Evolutionary conservation across 2,329 filamentous ascomycete species (phyloP).

Genomic region (Scortechinia acanthostroma): DNA sequence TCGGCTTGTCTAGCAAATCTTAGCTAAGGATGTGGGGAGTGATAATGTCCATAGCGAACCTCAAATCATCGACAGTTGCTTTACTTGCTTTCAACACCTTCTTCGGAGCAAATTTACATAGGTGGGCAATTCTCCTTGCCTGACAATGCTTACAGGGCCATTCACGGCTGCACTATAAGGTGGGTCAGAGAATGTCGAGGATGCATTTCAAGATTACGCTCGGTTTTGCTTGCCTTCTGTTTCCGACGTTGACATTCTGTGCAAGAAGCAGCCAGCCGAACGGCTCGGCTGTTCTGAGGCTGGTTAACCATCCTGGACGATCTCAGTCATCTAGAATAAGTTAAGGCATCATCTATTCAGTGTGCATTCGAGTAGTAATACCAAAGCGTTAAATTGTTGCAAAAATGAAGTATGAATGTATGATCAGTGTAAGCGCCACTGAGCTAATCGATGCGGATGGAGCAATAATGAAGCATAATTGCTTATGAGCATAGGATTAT

Average conservation of each 20-base stretch:
- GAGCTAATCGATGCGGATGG: no score
- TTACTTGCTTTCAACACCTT: background rate
- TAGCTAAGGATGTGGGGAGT: no score
- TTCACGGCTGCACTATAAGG: slow-evolving; percentile 32
- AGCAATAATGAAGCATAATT: no score
- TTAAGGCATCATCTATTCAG: no score
- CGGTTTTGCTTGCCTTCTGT: slow-evolving; percentile 28
- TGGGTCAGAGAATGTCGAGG: background rate
- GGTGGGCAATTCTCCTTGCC: slow-evolving; percentile 33
- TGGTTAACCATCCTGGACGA: slow-evolving; percentile 9
- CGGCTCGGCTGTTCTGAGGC: slow-evolving; percentile 11
- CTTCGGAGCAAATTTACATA: slow-evolving; percentile 28
- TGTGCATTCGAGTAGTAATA: no score
- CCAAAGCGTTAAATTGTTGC: no score
- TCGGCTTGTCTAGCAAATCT: no score
- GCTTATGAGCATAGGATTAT: background rate
- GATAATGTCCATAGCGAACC: no score
- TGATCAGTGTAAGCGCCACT: no score
- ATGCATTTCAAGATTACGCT: slow-evolving; percentile 3
- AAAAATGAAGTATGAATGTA: no score
- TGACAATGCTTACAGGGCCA: slow-evolving; percentile 42
- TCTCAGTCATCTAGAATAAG: no score
- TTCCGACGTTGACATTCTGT: slow-evolving; percentile 39
- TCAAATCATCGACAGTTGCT: background rate
- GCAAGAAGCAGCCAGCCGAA: slow-evolving; percentile 22